Base-by-base conservation (phyloP, 192 early-diverging fungal genomes). In the Phlyctochytrium planicorne region DNA sequence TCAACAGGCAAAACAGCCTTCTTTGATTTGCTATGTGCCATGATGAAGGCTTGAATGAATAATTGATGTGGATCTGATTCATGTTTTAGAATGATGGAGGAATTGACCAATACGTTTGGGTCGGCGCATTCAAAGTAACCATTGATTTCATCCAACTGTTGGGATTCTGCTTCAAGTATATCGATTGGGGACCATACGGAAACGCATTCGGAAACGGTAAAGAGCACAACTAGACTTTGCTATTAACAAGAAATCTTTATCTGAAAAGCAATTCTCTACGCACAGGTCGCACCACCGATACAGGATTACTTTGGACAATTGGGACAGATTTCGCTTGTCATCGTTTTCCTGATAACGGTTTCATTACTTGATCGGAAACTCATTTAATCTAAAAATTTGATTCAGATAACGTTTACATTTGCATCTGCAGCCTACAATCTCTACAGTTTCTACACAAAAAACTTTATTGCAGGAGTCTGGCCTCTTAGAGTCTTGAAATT, bases 101-200 rank as follows among this genome's bases (percentile, higher is more conserved):
- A 14, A 47, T 47, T 20, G 40, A 47, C 40, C 6, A 47, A 47
- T 14, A 6, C 10, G 6, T 47, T 20, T 20, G 6, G 10, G 40
- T 47, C 20, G 40, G 40, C 6, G 40, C 10, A 6, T 47, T 47
- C 20, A 6, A 20, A 47, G 6, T 71, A 24, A 59, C 47, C 55
- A 65, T 71, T 23, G 69, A 71, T 23, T 71, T 71, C 60, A 20
- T 71, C n/a, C 69, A 71, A 37, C 60, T 55, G 30, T 63, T 65
- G 2, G 62, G 62, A 12, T 71, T 65, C 30, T 64, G 62, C 35
- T 71, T 71, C 59, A 63, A 34, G 20, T 34, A 59, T 27, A 34
- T 71, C 12, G 69, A 71, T 33, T 71, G 69, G 69, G 69, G 69
- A 30, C 33, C 31, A 6, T 59, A 71, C 50, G 69, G 69, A 0